A percentile compares a stretch with the other conserved stretches of the same genome.
These are phyloP conservation scores for Spergularia marina DNA, from an alignment of 148 eudicot species.

Conservation along the genomic window DNA sequence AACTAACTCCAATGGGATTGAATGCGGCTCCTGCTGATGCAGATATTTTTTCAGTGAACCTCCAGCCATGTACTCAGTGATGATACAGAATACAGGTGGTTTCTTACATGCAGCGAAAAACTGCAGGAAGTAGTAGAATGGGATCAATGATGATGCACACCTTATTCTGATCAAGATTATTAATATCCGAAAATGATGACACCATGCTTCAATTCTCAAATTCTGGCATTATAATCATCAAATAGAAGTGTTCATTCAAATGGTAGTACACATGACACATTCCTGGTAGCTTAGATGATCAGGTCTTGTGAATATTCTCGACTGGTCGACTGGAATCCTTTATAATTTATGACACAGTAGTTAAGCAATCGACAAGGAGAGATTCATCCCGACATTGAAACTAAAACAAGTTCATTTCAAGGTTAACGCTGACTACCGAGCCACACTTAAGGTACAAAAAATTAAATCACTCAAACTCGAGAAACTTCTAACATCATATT, in stretches of 20 bases:
- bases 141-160: slow-evolving; percentile 10
- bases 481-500: not conserved
- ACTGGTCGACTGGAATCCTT: not conserved
- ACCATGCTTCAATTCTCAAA: not conserved
- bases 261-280: not conserved
- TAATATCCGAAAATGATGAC: not conserved
- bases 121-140: slow-evolving; percentile 42
- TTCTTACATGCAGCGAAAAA: slow-evolving; percentile 92
- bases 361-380: not conserved
- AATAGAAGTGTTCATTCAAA: not conserved
- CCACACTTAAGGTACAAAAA: not conserved
- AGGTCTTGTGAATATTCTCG: not conserved
- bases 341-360: not conserved
- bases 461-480: not conserved
- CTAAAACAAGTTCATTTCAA: not conserved
- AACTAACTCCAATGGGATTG: slow-evolving; percentile 63
- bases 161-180: not conserved
- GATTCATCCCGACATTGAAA: not conserved
- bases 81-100: slow-evolving; percentile 92
- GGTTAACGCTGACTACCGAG: not conserved
- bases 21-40: slow-evolving; percentile 90
- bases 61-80: slow-evolving; percentile 88
- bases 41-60: slow-evolving; percentile 87
- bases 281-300: slow-evolving; percentile 5
- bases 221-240: slow-evolving; percentile 1